Base-by-base conservation (phyloP, 140 eudicot species). In the Oenanthe javanica region DNA sequence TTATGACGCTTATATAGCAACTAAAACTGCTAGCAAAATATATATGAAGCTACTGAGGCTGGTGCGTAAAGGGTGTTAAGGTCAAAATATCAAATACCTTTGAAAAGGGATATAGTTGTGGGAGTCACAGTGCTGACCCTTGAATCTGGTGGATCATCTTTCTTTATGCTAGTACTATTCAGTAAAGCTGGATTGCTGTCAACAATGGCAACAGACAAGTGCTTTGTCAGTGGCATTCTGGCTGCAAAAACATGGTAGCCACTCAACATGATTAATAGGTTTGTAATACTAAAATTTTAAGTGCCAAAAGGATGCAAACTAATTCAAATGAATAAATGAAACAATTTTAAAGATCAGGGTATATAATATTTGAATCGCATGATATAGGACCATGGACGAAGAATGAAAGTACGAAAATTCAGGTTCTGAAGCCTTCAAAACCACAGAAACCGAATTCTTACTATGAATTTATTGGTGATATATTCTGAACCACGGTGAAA, bases 91-190 rank as follows among this genome's bases (percentile, higher is more conserved):
- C n/a, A 23, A 77, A 63, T 92, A 95, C 99, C 96, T 95, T 95
- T 85, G 79, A 95, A 93, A 54, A 90, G 90, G 82, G 96, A 83
- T 76, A 92, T 92, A 57, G 97, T 86, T 36, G 97, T 89, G 78
- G 97, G 99, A 52, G 99, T 95, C 84, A 95, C 94, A 6, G 99
- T 91, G 77, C 99, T 95, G 86, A 95, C 99, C 89, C 99, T 89
- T 54, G 97, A 93, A 87, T 95, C 99, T 76, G 99, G 99, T n/a
- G 90, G 93, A 72, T 89, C 97, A 75, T 89, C 93, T 88, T 92
- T 90, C 23, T 86, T 95, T 51, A 95, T 89, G 79, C 76, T 42
- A 1, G 78, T 79, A 75, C 84, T 87, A 80, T 79, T 85, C 69
- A 81, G 27, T 85, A 95, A 80, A 80, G 96, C 93, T 77, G 97